Conservation (phyloP, 306 rosid genomes). For the Prunus campanulata region DNA sequence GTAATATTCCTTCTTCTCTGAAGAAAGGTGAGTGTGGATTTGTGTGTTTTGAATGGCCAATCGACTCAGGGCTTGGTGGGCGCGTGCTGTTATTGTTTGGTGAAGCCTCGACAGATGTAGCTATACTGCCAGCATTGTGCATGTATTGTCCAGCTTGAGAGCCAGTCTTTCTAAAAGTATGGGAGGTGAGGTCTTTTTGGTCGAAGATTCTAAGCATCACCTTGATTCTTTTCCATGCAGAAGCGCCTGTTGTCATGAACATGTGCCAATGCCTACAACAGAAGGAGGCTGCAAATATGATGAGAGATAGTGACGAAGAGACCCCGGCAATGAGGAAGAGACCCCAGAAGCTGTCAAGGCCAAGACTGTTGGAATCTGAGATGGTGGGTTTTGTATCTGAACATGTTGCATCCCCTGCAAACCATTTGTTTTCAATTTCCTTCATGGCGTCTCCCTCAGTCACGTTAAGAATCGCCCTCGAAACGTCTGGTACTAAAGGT, state of each 20-base stretch:
- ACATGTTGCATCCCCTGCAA: conserved; percentile 20
- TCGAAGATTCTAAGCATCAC: conserved; percentile 20
- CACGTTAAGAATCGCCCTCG: conserved; percentile 55
- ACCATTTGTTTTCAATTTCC: conserved; percentile 54
- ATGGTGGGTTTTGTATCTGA: conserved; percentile 23
- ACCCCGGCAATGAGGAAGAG: conserved; percentile 50
- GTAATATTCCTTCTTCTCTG: neutral
- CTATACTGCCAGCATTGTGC: neutral
- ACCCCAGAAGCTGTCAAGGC: conserved; percentile 67
- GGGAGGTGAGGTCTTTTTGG: conserved; percentile 25
- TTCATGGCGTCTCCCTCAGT: conserved; percentile 58
- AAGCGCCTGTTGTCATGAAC: conserved; percentile 14
- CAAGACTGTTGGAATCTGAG: conserved; percentile 43
- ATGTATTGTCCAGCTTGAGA: neutral
- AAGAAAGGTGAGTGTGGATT: neutral
- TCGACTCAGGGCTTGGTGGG: neutral
- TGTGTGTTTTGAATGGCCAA: neutral
- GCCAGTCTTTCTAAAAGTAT: conserved; percentile 11
- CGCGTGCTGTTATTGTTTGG: neutral
- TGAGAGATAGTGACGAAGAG: conserved; percentile 35
- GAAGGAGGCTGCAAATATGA: conserved; percentile 31
- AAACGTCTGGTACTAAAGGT: conserved; percentile 53
- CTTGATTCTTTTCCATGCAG: conserved; percentile 38
- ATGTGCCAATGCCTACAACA: conserved; percentile 31
- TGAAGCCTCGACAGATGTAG: neutral